phyloP scores from a whole-genome alignment of 495 filamentous ascomycete genomes.

The Aspergillus nidulans region DNA sequence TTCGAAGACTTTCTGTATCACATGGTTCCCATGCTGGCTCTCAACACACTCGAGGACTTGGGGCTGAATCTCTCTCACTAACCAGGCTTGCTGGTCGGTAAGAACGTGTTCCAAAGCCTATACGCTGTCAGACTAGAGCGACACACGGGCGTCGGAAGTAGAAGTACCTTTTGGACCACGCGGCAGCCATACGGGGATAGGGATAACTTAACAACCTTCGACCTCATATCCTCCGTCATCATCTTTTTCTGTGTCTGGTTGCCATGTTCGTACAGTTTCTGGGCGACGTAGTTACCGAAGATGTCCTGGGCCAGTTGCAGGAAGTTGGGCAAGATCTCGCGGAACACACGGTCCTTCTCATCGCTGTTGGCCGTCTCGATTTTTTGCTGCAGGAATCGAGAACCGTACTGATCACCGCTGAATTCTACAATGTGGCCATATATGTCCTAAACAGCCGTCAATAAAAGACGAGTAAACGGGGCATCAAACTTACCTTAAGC shows the following conservation, averaged over 20 bases:
- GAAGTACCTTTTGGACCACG: slow-evolving; percentile 83
- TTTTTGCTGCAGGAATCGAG: slow-evolving; percentile 93
- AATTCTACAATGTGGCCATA: slow-evolving; percentile 90
- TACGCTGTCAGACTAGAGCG: slow-evolving; percentile 15
- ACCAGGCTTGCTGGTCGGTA: slow-evolving; percentile 77
- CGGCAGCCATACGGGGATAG: slow-evolving; percentile 92
- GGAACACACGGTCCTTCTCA: slow-evolving; percentile 92
- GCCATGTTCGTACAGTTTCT: slow-evolving; percentile 96
- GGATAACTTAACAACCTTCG: slow-evolving; percentile 72
- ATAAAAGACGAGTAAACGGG: not conserved
- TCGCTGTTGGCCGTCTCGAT: slow-evolving; percentile 93
- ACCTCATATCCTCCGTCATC: slow-evolving; percentile 80
- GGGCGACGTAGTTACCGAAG: slow-evolving; percentile 97
- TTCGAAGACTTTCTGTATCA: slow-evolving; percentile 93
- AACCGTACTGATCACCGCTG: slow-evolving; percentile 91
- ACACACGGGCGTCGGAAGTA: not conserved
- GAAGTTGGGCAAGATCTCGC: slow-evolving; percentile 76
- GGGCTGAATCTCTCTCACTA: slow-evolving; percentile 80
- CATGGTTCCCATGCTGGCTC: slow-evolving; percentile 94
- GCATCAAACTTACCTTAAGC: slow-evolving; percentile 57
- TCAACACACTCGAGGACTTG: slow-evolving; percentile 77
- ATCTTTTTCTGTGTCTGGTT: slow-evolving; percentile 90
- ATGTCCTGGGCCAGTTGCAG: slow-evolving; percentile 92
- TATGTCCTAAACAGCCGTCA: slow-evolving; percentile 59
- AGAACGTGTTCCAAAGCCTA: slow-evolving; percentile 90